Base-by-base conservation (phyloP, 129 eudicot species). In the Cynara cardunculus region DNA sequence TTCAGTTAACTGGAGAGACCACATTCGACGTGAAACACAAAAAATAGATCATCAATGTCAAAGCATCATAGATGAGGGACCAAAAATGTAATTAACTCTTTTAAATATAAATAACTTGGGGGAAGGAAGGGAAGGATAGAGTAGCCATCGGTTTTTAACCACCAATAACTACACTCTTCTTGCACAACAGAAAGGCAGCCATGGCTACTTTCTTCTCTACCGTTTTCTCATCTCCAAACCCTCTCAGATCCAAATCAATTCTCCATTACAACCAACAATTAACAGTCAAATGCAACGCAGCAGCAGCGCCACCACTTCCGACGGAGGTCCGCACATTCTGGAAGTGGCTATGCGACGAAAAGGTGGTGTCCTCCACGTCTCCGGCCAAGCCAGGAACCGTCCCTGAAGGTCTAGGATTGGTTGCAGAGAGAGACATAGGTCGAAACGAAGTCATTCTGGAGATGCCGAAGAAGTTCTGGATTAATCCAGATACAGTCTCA, bases 401-500 rank as follows among this genome's bases (percentile, higher is more conserved):
- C 2, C 71, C 91, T 0, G 95, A 91, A 88, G 99, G 99, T 19
- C 69, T 96, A 7, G 99, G 99, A 0, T 86, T 96, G 19, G 89
- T 96, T 37, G 99, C 99, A 0, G 85, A 87, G 76, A 89, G 89
- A 82, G 91, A 92, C 27, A 87, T 96, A 19, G 83, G 71, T 12
- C 79, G 87, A 86, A 91, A 91, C 79, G 99, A 93, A 86, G 97
- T 93, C 83, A 93, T 96, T 88, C 84, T 96, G 88, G 99, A 96
- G 88, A 89, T 96, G 4, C 97, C 99, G 72, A 91, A 85, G 80
- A 93, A 81, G 92, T 88, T 88, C 24, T 96, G 99, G 99, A 89
- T 96, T 35, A 96, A 92, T 78, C 93, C 97, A 1, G 98, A 93
- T 62, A 87, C 95, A 18, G 99, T 87, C 14, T 83, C 87, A 4